Evolutionary conservation across 2,329 filamentous ascomycete genomes (phyloP), one percentile per base, ranked within the genome.

Genomic region (Didymella pinodella): DNA sequence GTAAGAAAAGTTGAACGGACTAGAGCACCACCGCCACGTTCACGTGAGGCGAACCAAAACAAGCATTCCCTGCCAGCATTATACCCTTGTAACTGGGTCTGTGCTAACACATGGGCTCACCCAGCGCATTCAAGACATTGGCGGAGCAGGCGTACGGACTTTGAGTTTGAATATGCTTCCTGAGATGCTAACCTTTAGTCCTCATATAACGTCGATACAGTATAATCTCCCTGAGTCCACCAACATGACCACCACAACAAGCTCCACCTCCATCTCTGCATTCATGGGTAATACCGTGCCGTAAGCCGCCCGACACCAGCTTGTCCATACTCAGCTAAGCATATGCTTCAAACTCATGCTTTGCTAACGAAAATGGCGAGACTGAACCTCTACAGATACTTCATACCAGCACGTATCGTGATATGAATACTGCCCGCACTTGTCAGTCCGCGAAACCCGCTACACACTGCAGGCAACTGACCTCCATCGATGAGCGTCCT

Each of bases 21-120:
- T 41, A 11, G 34, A 40, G 8, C 34, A 48, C n/a, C 32, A 41
- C 22, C 26, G 25, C 32, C 51, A 48, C 43, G 32, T 41, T 34
- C 8, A 54, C 32, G 34, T 26, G 43, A 34, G 32, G 51, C n/a
- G 26, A 22, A 20, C n/a, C 51, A 48, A 43, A 48, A 34, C 44
- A 32, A 32, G 48, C 26, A 18, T 14, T 32, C n/a, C 20, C 44
- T 12, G 18, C 22, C 10, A 41, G 11, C 18, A 22, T 5, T 22
- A 4, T 12, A 4, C 7, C 4, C 8, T 7, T n/a, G 4, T 22
- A 2, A 22, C 20, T 10, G 10, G 20, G 8, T 10, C 7, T 12
- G 20, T 12, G 18, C 26, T 46, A 12, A 7, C 11, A 3, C 10
- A 8, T 8, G 16, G 6, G 10, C 29, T 20, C n/a, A 16, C 8